Evolutionary conservation across 2,329 filamentous ascomycete species (phyloP).

Genomic region (Ophiosphaerella korrae): DNA sequence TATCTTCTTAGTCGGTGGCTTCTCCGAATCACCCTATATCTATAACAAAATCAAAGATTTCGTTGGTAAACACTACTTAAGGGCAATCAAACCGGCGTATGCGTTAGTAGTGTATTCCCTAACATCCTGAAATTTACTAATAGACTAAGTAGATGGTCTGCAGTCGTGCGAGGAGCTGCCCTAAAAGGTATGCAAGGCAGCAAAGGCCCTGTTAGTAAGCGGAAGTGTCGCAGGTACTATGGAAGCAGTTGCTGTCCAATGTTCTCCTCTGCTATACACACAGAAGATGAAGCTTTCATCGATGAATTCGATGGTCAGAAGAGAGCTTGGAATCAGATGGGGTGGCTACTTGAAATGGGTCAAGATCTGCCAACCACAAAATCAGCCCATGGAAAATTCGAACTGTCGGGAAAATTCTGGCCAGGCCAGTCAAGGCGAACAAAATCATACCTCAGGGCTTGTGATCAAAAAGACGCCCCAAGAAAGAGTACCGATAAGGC

Average conservation of each 20-base stretch:
- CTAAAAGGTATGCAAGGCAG: constrained; percentile 28
- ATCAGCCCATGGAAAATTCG: not conserved
- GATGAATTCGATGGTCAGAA: not conserved
- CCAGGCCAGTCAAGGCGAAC: not conserved
- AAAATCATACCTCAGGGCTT: not conserved
- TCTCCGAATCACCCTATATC: constrained; percentile 34
- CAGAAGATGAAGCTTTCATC: constrained; percentile 12
- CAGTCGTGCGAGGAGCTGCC: constrained; percentile 30
- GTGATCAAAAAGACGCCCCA: constrained; percentile 7
- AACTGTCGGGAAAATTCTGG: not conserved
- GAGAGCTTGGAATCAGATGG: constrained; percentile 8
- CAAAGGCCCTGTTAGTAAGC: constrained; percentile 1
- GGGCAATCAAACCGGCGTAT: constrained; percentile 16
- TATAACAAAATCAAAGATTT: constrained; percentile 16
- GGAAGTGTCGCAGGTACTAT: constrained; percentile 31
- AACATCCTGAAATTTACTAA: not conserved
- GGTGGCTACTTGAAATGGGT: constrained; percentile 22
- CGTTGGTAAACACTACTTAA: not conserved
- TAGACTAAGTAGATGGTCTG: constrained; percentile 26
- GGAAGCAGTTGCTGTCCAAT: not conserved
- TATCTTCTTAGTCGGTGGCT: constrained; percentile 34
- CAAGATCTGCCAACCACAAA: constrained; percentile 11
- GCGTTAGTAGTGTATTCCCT: constrained; percentile 17
- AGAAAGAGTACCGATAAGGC: constrained; percentile 1
- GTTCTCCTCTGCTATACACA: constrained; percentile 10